A percentile compares a stretch with the other conserved stretches of the same genome.
These are phyloP conservation scores for Raffaelea ambrosiae DNA, from an alignment of 2,329 filamentous ascomycete genomes.

Conservation along the genomic window DNA sequence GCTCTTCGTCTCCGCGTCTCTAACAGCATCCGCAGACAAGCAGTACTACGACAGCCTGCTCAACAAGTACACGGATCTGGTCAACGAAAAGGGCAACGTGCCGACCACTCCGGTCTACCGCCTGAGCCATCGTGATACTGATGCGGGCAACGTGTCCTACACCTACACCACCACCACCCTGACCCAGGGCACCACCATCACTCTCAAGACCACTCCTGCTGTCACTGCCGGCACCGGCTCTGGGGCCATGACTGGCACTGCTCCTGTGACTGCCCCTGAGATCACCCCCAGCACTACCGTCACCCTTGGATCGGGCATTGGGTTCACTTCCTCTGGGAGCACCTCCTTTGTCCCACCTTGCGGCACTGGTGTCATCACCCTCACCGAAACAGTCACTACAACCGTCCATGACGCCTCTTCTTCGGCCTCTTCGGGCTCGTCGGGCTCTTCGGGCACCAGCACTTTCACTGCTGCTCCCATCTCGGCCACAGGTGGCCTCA, in stretches of 20 bases:
- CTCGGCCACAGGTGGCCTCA: background rate
- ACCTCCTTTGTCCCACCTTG: no score
- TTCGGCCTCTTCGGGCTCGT: no score
- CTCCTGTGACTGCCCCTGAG: slow-evolving; percentile 4
- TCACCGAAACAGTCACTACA: no score
- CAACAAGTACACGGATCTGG: slow-evolving; percentile 8
- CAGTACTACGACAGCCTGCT: slow-evolving; percentile 8
- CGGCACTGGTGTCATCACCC: no score
- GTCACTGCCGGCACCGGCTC: background rate
- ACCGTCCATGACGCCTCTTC: no score
- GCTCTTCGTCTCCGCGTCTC: background rate
- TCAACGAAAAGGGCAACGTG: slow-evolving; percentile 2
- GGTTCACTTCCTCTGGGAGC: no score
- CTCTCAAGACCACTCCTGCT: slow-evolving; percentile 6
- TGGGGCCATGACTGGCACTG: background rate
- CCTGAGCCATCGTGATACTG: slow-evolving; percentile 9
- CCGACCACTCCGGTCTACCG: slow-evolving; percentile 7
- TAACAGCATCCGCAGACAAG: slow-evolving; percentile 9
- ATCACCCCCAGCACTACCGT: no score
- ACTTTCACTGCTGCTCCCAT: background rate
- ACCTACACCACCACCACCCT: slow-evolving; percentile 16
- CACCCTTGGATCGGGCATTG: no score
- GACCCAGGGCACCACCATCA: slow-evolving; percentile 10
- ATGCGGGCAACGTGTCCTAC: slow-evolving; percentile 16
- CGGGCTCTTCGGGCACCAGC: background rate